phyloP scores from a whole-genome alignment of 768 basidiomycete genomes.

The Termitomyces eurrhizus region DNA sequence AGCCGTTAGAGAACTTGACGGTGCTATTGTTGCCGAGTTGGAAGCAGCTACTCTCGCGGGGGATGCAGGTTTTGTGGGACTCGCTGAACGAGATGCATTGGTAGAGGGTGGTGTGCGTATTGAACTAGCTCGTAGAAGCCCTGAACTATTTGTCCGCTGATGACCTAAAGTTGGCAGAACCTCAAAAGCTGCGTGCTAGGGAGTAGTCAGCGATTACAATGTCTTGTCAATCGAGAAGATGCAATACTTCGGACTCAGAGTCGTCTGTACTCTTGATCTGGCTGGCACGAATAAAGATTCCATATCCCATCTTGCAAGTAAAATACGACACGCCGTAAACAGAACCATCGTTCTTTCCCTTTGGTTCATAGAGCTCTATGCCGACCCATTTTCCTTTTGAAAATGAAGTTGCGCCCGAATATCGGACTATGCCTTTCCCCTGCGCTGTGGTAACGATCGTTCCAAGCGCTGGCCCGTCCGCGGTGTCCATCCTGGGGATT shows the following conservation, averaged over 20 bases:
- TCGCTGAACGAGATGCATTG: conserved; percentile 54
- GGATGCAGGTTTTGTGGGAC: conserved; percentile 48
- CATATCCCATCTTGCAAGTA: conserved; percentile 66
- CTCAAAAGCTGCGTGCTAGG: conserved; percentile 23
- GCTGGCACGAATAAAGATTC: conserved; percentile 86
- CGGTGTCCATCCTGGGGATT: conserved; percentile 5
- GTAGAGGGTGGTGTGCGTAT: conserved; percentile 40
- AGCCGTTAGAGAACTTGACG: conserved; percentile 16
- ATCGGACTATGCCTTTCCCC: conserved; percentile 83
- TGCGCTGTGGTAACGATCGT: conserved; percentile 77
- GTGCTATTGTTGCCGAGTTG: conserved; percentile 19
- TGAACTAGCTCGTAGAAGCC: conserved; percentile 36
- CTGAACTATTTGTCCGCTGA: conserved; percentile 55
- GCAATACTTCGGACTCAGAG: conserved; percentile 32
- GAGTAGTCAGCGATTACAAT: conserved; percentile 1
- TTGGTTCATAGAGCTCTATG: conserved; percentile 76
- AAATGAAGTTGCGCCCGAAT: conserved; percentile 80
- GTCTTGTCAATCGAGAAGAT: background rate
- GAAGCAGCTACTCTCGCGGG: conserved; percentile 19
- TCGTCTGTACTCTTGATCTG: conserved; percentile 69
- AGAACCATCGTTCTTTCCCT: conserved; percentile 95
- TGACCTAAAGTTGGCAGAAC: conserved; percentile 42
- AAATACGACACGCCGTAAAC: conserved; percentile 83
- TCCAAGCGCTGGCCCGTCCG: conserved; percentile 43
- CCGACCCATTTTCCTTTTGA: conserved; percentile 93